Evolutionary conservation across 371 early-diverging fungal species (phyloP).

Genomic region (Mortierella sp.): DNA sequence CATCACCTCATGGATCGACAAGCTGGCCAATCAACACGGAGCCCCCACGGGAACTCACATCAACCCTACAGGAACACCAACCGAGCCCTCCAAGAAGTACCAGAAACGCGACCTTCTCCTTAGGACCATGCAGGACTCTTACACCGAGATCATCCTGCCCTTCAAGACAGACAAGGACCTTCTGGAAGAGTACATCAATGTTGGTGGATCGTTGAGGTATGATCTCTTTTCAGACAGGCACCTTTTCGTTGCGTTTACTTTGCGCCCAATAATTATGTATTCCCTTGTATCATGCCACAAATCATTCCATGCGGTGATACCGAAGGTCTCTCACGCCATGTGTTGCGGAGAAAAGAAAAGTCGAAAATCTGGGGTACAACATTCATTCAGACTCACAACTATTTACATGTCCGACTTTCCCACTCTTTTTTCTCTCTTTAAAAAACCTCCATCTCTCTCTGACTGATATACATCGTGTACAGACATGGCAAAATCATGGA

Average conservation of each 20-base stretch:
- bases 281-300: neutral
- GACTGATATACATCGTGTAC: slow-evolving; percentile 6
- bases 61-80: slow-evolving; percentile 32
- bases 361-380: neutral
- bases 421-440: neutral
- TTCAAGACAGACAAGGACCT: slow-evolving; percentile 83
- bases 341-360: slow-evolving; percentile 4
- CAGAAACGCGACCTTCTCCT: slow-evolving; percentile 61
- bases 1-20: slow-evolving; percentile 64
- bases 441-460: neutral
- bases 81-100: slow-evolving; percentile 27
- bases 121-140: slow-evolving; percentile 84
- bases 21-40: slow-evolving; percentile 45
- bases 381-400: slow-evolving; percentile 10
- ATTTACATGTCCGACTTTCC: slow-evolving; percentile 14
- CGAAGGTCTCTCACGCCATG: slow-evolving; percentile 15
- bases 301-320: neutral
- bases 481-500: slow-evolving; percentile 71
- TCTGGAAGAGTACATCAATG: slow-evolving; percentile 87
- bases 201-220: slow-evolving; percentile 68
- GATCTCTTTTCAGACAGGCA: slow-evolving; percentile 89
- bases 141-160: slow-evolving; percentile 82
- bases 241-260: slow-evolving; percentile 77
- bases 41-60: slow-evolving; percentile 33
- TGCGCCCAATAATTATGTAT: slow-evolving; percentile 58